A percentile compares a stretch with the other conserved stretches of the same genome.
These are phyloP conservation scores for Fagus sylvatica DNA, from an alignment of 306 rosid species.

Conservation along the genomic window DNA sequence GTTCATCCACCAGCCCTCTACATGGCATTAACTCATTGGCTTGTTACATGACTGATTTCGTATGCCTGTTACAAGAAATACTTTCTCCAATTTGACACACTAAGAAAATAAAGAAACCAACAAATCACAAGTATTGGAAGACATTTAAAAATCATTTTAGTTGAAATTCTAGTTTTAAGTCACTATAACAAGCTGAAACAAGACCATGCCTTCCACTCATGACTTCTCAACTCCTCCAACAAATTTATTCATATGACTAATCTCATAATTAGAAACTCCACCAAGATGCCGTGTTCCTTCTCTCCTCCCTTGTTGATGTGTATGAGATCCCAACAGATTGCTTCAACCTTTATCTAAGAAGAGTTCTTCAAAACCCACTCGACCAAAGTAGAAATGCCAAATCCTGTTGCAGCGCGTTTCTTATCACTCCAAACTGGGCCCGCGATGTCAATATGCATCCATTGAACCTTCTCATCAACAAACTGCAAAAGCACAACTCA, in stretches of 20 bases:
- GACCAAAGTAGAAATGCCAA: constrained; percentile 83
- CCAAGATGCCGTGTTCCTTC: neutral
- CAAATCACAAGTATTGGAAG: neutral
- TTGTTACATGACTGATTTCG: too few relatives aligned
- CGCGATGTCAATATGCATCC: constrained; percentile 97
- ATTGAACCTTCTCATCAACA: constrained; percentile 93
- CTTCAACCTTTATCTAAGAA: constrained; percentile 31
- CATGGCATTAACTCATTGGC: too few relatives aligned
- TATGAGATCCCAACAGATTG: neutral
- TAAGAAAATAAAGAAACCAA: too few relatives aligned
- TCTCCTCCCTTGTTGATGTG: neutral
- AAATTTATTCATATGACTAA: neutral
- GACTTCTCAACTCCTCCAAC: neutral
- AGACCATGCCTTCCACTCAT: neutral
- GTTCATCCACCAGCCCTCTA: too few relatives aligned
- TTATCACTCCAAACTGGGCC: constrained; percentile 90
- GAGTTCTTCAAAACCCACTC: constrained; percentile 93
- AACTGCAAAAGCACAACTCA: constrained; percentile 53
- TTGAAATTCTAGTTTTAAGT: neutral
- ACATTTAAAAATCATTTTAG: neutral
- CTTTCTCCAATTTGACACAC: too few relatives aligned
- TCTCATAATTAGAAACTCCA: neutral
- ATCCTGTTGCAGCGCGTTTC: constrained; percentile 78
- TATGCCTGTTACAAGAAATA: too few relatives aligned
- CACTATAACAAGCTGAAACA: neutral